Evolutionary conservation across 129 eudicot genomes (phyloP), one percentile per base, ranked within the genome.

Genomic region (Tagetes erecta): DNA sequence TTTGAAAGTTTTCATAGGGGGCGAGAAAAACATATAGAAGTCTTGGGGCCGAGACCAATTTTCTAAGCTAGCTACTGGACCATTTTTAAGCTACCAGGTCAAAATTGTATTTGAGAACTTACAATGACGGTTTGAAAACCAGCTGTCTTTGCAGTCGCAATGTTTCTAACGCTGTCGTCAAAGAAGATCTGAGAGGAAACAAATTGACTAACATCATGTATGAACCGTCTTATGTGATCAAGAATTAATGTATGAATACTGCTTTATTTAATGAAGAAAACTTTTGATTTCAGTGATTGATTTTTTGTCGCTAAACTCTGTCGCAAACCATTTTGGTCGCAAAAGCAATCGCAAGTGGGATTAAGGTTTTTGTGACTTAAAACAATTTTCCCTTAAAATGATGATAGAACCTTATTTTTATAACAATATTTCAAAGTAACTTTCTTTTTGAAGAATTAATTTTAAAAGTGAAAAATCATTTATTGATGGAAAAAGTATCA

Each of bases 81-180:
- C 27, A 20, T 20, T 20, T 20, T 20, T 20, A 20, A 20, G 27
- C 27, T 20, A 20, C 27, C 27, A 20, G 27, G 27, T 20, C 27
- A 20, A 38, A 57, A 0, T 41, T 4, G 78, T 36, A 14, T 34
- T 46, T 46, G 70, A 58, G 42, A 59, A 86, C 95, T 84, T 81
- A 93, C 98, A 73, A 93, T 78, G 59, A 90, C 92, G 0, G 96
- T 93, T 80, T 83, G 92, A 72, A 93, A 89, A 66, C 98, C 97
- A 5, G 96, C 91, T n/a, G 90, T 82, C 79, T 90, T 93, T 52
- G 87, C 98, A 12, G 87, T 90, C 14, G 81, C 88, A 59, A 93
- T 88, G 83, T 93, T 93, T 30, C 97, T 83, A 49, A 76, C 70
- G 60, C 98, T 93, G 72, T 93, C 98, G 72, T 93, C 98, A 8